Evolutionary conservation across 2,329 filamentous ascomycete species (phyloP), one percentile per base, ranked within the genome.

Genomic region (Trichophyton mentagrophytes): DNA sequence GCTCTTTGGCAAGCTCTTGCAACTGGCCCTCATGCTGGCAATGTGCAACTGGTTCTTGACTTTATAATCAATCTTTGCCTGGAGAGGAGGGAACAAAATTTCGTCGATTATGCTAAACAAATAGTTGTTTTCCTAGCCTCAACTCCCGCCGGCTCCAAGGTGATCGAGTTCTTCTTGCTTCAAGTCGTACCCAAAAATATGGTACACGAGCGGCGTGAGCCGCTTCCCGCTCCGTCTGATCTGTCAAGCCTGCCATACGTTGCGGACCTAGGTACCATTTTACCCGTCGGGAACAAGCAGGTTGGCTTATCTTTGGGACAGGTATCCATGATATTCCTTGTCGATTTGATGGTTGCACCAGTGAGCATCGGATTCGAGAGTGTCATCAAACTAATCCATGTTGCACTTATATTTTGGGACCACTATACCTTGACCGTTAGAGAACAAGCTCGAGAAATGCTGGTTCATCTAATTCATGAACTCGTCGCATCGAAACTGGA

Each of bases 21-120:
- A 0, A 96, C 91, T 0, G 92, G 93, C 0, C 91, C 91, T 0
- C 88, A 96, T 72, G 89, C 85, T 7, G 92, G 91, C 20, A 99
- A 99, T 68, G 93, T 99, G 9, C 89, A 95, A 61, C 78, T 99
- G 38, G 89, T 97, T 11, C 81, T 99, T 0, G 91, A 97, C 71
- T 99, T 99, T 70, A 93, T 99, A 73, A 97, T 99, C 73, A 86
- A 85, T 30, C 81, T 97, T 3, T 99, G 93, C 67, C 78, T 99
- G 9, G 93, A 99, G 68, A 85, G 92, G 36, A 85, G 92, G 57
- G 95, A 99, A 72, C 93, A 99, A 69, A 97, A 96, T 67, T 99
- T 96, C 72, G 92, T 99, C 60, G 90, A 96, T 67, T 96, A 95
- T 70, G 92, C 92, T 3, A 99, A 97, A 76, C 93, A 99, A 72